Percentiles rank a stretch among this genome's conserved stretches.
These are phyloP conservation scores for Exutisphaerella laricina DNA, from an alignment of 2,329 filamentous ascomycete species.

Conservation along the genomic window DNA sequence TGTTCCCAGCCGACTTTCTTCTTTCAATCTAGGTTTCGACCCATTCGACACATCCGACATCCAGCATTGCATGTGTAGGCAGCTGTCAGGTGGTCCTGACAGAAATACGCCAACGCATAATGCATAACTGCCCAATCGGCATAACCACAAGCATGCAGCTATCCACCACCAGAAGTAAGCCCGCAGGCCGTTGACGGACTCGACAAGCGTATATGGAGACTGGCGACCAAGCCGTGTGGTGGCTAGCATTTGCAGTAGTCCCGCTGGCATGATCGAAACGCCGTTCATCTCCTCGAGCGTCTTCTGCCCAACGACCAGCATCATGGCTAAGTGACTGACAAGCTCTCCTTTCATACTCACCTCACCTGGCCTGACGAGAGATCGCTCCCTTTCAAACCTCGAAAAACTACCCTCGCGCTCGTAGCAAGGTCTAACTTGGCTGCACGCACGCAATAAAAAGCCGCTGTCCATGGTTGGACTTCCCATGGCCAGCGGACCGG, in stretches of 20 bases:
- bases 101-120: slow-evolving; percentile 15
- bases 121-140: slow-evolving; percentile 19
- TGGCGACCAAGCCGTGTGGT: slow-evolving; percentile 14
- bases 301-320: slow-evolving; percentile 3
- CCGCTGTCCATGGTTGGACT: slow-evolving; percentile 18
- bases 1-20: no score
- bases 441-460: not conserved
- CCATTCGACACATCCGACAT: no score
- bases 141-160: slow-evolving; percentile 13
- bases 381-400: not conserved
- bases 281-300: slow-evolving; percentile 5
- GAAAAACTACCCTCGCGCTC: slow-evolving; percentile 2
- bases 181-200: slow-evolving; percentile 11
- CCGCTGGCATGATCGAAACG: slow-evolving; percentile 5
- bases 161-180: slow-evolving; percentile 12
- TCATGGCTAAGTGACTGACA: slow-evolving; percentile 10
- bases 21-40: no score
- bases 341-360: slow-evolving; percentile 2
- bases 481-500: slow-evolving; percentile 15
- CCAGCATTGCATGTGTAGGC: no score
- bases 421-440: slow-evolving; percentile 3
- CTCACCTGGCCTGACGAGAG: slow-evolving; percentile 5
- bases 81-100: slow-evolving; percentile 6
- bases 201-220: slow-evolving; percentile 16
- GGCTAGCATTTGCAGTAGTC: slow-evolving; percentile 16